Conservation (phyloP, 192 early-diverging fungal species). For the Entophlyctis luteolus region DNA sequence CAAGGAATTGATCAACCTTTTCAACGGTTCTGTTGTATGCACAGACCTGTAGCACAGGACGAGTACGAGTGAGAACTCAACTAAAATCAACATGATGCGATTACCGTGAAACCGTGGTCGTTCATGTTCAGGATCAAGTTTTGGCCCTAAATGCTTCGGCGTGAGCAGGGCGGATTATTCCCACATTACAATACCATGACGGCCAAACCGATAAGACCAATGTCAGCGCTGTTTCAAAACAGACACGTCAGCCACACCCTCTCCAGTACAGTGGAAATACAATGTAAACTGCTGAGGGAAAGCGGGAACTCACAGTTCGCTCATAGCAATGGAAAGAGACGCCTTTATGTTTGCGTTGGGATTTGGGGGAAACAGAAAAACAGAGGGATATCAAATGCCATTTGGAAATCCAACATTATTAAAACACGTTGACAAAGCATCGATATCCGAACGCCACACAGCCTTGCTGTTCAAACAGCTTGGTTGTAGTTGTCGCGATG, state of each 20-base stretch:
- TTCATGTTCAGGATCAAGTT: slow-evolving; percentile 98
- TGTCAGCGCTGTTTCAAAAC: slow-evolving; percentile 67
- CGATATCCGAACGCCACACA: too few species aligned
- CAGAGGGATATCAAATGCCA: neutral
- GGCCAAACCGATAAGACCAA: slow-evolving; percentile 97
- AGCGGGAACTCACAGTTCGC: neutral
- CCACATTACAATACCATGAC: slow-evolving; percentile 78
- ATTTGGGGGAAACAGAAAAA: neutral
- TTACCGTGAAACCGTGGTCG: slow-evolving; percentile 81
- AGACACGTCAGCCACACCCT: neutral
- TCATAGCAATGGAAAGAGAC: neutral
- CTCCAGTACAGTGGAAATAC: neutral
- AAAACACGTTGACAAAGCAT: too few species aligned
- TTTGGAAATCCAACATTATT: too few species aligned
- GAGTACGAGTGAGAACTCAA: neutral
- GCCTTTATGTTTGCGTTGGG: neutral
- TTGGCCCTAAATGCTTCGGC: slow-evolving; percentile 74
- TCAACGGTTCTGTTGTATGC: slow-evolving; percentile 92
- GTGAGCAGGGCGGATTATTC: neutral
- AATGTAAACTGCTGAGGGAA: neutral
- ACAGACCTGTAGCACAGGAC: slow-evolving; percentile 53
- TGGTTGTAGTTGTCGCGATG: too few species aligned
- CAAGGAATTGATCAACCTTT: slow-evolving; percentile 92
- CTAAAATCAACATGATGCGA: neutral
- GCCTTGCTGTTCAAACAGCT: too few species aligned